phyloP scores from a whole-genome alignment of 2,329 filamentous ascomycete genomes.

The Epichloe scottii region DNA sequence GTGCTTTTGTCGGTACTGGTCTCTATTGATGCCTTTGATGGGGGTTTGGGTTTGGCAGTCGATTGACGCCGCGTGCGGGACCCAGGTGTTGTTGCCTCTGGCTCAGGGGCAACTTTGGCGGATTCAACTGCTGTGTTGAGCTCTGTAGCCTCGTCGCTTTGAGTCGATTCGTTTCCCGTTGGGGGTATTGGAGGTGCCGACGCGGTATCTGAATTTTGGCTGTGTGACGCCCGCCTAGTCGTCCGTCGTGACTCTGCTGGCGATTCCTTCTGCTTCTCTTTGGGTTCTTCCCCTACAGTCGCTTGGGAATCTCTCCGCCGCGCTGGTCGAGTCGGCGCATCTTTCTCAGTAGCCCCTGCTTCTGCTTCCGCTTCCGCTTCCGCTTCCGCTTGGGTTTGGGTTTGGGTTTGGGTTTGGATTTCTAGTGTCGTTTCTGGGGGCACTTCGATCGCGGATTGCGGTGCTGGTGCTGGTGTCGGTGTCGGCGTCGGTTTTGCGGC shows the following conservation, averaged over 20 bases:
- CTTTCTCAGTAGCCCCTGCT: neutral
- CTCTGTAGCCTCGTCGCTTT: neutral
- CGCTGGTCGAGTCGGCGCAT: neutral
- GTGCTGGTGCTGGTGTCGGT: neutral
- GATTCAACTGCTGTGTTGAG: neutral
- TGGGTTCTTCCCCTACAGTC: neutral
- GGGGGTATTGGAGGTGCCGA: neutral
- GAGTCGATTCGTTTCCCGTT: neutral
- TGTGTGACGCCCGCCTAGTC: conserved; percentile 3
- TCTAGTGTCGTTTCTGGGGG: neutral
- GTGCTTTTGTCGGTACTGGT: neutral
- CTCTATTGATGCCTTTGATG: conserved; percentile 3
- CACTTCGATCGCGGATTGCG: conserved; percentile 3
- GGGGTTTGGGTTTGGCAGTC: neutral
- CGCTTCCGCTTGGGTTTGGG: no score
- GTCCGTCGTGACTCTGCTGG: neutral
- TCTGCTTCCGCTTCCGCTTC: neutral
- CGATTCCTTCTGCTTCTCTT: neutral
- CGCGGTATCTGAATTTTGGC: conserved; percentile 1
- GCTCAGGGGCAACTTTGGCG: neutral
- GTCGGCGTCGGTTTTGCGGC: conserved; percentile 2
- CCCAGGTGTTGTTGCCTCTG: neutral
- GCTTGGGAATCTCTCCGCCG: neutral
- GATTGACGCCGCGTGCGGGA: conserved; percentile 1
- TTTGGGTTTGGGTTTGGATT: neutral